Evolutionary conservation across 768 basidiomycete species (phyloP).

Genomic region (Lentinus tigrinus): DNA sequence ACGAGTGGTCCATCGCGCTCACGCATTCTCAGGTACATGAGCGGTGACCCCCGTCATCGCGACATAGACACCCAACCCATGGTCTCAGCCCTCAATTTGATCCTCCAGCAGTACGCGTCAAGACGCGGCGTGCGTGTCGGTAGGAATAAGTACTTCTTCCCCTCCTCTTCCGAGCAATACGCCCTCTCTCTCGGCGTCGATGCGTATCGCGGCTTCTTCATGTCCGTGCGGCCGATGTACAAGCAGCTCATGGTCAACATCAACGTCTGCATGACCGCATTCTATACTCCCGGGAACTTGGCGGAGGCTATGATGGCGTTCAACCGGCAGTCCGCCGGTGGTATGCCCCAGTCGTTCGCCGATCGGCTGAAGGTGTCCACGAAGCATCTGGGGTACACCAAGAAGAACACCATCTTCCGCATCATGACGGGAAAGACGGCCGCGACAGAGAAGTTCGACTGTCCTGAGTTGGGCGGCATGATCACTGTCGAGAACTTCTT

Average conservation of each 20-base stretch:
- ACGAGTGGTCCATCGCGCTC: not conserved
- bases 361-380: conserved; percentile 60
- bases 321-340: conserved; percentile 37
- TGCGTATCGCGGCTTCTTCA: conserved; percentile 50
- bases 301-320: conserved; percentile 58
- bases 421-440: conserved; percentile 22
- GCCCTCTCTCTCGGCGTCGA: conserved; percentile 38
- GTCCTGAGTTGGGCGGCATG: conserved; percentile 52
- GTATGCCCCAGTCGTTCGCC: conserved; percentile 47
- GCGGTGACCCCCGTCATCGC: conserved; percentile 52
- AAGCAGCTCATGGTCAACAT: conserved; percentile 54
- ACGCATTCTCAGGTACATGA: conserved; percentile 45
- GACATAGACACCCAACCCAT: conserved; percentile 57
- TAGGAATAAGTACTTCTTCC: conserved; percentile 66
- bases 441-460: conserved; percentile 44
- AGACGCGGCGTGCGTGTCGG: conserved; percentile 62
- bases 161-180: conserved; percentile 14
- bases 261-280: conserved; percentile 53
- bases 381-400: conserved; percentile 51
- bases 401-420: conserved; percentile 41
- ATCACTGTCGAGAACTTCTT: conserved; percentile 69
- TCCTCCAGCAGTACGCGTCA: conserved; percentile 56
- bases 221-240: conserved; percentile 48
- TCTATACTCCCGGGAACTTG: conserved; percentile 60
- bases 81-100: conserved; percentile 63